Percentiles rank a stretch among this genome's conserved stretches.
These are phyloP conservation scores for Kwoniella dejecticola DNA, from an alignment of 768 basidiomycete species.

Conservation along the genomic window DNA sequence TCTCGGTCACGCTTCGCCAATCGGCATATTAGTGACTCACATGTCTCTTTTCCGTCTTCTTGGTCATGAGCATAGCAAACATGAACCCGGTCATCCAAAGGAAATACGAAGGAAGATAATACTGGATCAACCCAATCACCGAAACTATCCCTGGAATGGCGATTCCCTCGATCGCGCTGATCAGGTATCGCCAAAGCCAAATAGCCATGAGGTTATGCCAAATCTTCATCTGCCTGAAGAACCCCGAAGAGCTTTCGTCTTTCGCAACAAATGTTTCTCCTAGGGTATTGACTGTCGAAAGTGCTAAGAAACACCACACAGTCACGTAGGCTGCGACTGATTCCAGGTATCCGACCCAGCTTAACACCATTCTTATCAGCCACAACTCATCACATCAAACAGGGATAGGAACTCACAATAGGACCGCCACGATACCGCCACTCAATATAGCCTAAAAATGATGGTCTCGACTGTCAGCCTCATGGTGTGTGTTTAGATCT, in stretches of 20 bases:
- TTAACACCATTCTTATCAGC: no score
- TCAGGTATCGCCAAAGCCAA: slow-evolving; percentile 47
- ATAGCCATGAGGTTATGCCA: slow-evolving; percentile 49
- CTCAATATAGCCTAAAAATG: slow-evolving; percentile 21
- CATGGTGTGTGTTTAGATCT: background rate
- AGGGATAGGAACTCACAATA: slow-evolving; percentile 30
- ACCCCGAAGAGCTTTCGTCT: slow-evolving; percentile 22
- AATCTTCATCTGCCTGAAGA: slow-evolving; percentile 33
- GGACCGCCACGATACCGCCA: slow-evolving; percentile 14
- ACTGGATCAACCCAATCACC: slow-evolving; percentile 30
- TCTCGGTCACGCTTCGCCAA: no score
- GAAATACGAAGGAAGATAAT: slow-evolving; percentile 44
- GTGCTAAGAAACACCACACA: slow-evolving; percentile 35
- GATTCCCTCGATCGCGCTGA: slow-evolving; percentile 36
- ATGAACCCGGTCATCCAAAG: slow-evolving; percentile 43
- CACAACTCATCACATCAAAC: no score
- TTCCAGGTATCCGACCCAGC: slow-evolving; percentile 44
- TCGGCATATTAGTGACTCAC: slow-evolving; percentile 28
- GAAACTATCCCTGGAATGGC: slow-evolving; percentile 40
- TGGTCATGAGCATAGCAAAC: slow-evolving; percentile 43
- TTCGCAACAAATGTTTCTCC: slow-evolving; percentile 16
- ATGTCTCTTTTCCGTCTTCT: slow-evolving; percentile 31
- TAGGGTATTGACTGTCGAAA: slow-evolving; percentile 33
- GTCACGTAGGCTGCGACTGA: slow-evolving; percentile 31
- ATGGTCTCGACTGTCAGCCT: background rate